These are phyloP conservation scores for Volvox reticuliferus DNA, from an alignment of 139 green algal genomes.

Conservation along the genomic window DNA sequence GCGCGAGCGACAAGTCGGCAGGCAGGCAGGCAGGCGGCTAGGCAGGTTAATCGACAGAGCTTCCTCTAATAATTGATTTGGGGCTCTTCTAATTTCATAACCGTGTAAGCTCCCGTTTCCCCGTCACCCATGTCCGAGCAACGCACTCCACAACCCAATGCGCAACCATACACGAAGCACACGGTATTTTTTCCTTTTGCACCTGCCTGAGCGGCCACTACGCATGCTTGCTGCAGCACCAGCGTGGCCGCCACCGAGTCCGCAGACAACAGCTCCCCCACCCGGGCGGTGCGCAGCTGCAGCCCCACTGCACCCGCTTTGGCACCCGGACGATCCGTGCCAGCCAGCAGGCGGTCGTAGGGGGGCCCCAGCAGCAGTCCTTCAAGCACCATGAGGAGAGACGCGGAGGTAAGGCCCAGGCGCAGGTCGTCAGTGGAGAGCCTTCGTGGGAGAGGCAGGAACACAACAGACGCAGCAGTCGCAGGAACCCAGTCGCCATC, in stretches of 20 bases:
- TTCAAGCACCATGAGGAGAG: conserved; percentile 13
- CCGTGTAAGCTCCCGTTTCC: too few species aligned
- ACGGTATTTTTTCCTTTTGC: too few species aligned
- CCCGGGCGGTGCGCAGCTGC: background rate
- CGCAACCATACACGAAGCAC: too few species aligned
- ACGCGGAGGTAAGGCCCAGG: background rate
- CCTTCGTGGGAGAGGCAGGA: background rate
- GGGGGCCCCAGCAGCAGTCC: conserved; percentile 3
- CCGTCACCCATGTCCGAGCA: too few species aligned
- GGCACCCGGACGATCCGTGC: background rate
- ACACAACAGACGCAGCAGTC: background rate
- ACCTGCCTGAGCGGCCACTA: conserved; percentile 21
- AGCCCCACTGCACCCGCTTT: conserved; percentile 20
- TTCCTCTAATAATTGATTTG: too few species aligned
- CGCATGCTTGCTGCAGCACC: conserved; percentile 52
- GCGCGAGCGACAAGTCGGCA: background rate
- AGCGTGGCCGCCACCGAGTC: conserved; percentile 34
- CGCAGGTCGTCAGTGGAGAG: background rate
- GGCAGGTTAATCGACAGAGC: too few species aligned
- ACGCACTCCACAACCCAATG: too few species aligned
- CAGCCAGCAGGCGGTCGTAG: conserved; percentile 23
- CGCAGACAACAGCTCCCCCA: background rate
- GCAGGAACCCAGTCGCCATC: too few species aligned
- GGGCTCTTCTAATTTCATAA: too few species aligned
- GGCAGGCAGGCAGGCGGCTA: too few species aligned